Base-by-base conservation (phyloP, 306 rosid genomes). In the Citrullus mucosospermus region DNA sequence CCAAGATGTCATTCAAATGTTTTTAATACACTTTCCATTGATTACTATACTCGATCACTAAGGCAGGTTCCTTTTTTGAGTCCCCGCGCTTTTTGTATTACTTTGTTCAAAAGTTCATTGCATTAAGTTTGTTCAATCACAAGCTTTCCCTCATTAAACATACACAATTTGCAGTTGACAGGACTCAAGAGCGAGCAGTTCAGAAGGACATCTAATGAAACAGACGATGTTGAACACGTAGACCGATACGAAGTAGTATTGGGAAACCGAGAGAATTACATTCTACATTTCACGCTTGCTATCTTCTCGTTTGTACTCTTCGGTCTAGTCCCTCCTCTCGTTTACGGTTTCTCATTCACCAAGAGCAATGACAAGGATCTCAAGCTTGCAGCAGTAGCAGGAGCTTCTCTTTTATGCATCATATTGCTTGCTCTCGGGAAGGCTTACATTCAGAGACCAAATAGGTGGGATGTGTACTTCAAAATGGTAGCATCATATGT, bases 301-400 rank as follows among this genome's bases (percentile, higher is more conserved):
- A 46, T 88, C 32, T 20, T 87, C 48, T 91, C 98, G 2, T 93
- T 93, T 86, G 61, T 92, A 25, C 50, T 87, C 11, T 92, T 89
- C 14, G 98, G 98, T 8, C 75, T 88, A 41, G 84, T 92, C 9
- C 86, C 98, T 5, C 96, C 98, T 13, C 14, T 90, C 17, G 90
- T 87, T 10, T 93, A 93, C 67, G 90, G 91, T 65, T 87, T 93
- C 83, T 69, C 98, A 2, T 92, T 93, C 81, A 78, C 44, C 25
- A 83, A 87, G 82, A 93, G 82, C 34, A 78, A 83, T 63, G 80
- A 89, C 78, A 83, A 72, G 69, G 90, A 90, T 80, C 80, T 86
- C 48, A 92, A 92, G 90, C 74, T 92, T 4, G 96, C 88, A 50
- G 97, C 88, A 44, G 93, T 88, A 68, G 97, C 90, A 6, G 90